These are phyloP conservation scores for Phlebiopsis gigantea DNA, from an alignment of 768 basidiomycete species.

Conservation along the genomic window DNA sequence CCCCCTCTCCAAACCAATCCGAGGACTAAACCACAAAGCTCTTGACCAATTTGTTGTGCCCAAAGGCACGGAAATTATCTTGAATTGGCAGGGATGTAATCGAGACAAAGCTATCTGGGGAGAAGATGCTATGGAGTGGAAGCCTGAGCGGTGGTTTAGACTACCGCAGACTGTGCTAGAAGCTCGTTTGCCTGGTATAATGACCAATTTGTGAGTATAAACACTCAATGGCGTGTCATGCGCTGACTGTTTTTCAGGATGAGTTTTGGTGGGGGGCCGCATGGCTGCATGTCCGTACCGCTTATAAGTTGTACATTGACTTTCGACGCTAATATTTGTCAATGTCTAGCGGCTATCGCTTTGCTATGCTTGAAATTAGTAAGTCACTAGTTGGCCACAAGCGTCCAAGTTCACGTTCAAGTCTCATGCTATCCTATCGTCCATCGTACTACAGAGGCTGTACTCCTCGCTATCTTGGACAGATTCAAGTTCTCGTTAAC, in stretches of 20 bases:
- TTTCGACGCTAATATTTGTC: not conserved
- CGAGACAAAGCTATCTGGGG: conserved; percentile 29
- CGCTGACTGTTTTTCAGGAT: not conserved
- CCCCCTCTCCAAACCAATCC: conserved; percentile 4
- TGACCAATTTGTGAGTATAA: conserved; percentile 1
- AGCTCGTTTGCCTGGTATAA: not conserved
- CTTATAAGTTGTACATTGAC: not conserved
- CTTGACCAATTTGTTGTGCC: conserved; percentile 25
- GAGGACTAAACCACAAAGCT: conserved; percentile 1
- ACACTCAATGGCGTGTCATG: not conserved
- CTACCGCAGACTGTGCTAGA: not conserved
- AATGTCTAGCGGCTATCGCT: conserved; percentile 15
- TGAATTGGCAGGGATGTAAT: conserved; percentile 36
- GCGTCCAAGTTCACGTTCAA: no score
- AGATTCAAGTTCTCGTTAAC: not conserved
- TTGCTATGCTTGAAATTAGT: conserved; percentile 24
- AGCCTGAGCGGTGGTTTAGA: conserved; percentile 37
- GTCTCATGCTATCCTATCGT: not conserved
- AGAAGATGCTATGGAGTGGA: conserved; percentile 34
- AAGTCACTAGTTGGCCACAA: not conserved
- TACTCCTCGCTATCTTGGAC: not conserved
- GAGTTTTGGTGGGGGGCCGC: not conserved
- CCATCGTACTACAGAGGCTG: not conserved
- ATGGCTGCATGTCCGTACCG: not conserved
- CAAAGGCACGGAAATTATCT: conserved; percentile 31